Percentiles rank a stretch among this genome's conserved stretches.
These are phyloP conservation scores for Torulaspora globosa DNA, from an alignment of 1,139 yeast genomes.

Conservation along the genomic window DNA sequence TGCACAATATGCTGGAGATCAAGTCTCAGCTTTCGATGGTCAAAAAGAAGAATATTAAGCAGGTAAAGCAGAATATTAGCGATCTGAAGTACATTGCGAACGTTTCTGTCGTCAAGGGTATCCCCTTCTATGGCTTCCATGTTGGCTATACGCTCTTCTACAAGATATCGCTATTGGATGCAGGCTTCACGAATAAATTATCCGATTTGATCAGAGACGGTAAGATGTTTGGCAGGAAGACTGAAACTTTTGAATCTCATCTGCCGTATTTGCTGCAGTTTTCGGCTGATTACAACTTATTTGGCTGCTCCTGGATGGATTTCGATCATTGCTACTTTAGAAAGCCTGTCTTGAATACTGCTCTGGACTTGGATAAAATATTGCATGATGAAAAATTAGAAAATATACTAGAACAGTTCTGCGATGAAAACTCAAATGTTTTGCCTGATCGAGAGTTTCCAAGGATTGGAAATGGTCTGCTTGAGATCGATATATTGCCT, in stretches of 20 bases:
- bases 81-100: slow-evolving; percentile 54
- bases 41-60: slow-evolving; percentile 6
- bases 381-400: slow-evolving; percentile 31
- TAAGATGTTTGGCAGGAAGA: slow-evolving; percentile 33
- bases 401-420: slow-evolving; percentile 26
- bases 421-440: slow-evolving; percentile 11
- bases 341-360: slow-evolving; percentile 37
- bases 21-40: slow-evolving; percentile 11
- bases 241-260: slow-evolving; percentile 71
- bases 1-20: slow-evolving; percentile 33
- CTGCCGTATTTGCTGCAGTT: slow-evolving; percentile 75
- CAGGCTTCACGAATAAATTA: slow-evolving; percentile 55
- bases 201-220: slow-evolving; percentile 57
- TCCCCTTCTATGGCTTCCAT: slow-evolving; percentile 80
- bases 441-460: slow-evolving; percentile 36
- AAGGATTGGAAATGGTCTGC: slow-evolving; percentile 55
- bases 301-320: slow-evolving; percentile 77
- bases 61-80: slow-evolving; percentile 17
- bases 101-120: slow-evolving; percentile 65
- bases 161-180: slow-evolving; percentile 65
- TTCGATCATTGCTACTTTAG: slow-evolving; percentile 38
- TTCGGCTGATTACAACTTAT: slow-evolving; percentile 74
- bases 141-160: slow-evolving; percentile 60
- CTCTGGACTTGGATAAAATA: slow-evolving; percentile 27
- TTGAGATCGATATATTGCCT: slow-evolving; percentile 69